Evolutionary conservation across 2,329 filamentous ascomycete species (phyloP), one percentile per base, ranked within the genome.

Genomic region (Penicillium sp.): DNA sequence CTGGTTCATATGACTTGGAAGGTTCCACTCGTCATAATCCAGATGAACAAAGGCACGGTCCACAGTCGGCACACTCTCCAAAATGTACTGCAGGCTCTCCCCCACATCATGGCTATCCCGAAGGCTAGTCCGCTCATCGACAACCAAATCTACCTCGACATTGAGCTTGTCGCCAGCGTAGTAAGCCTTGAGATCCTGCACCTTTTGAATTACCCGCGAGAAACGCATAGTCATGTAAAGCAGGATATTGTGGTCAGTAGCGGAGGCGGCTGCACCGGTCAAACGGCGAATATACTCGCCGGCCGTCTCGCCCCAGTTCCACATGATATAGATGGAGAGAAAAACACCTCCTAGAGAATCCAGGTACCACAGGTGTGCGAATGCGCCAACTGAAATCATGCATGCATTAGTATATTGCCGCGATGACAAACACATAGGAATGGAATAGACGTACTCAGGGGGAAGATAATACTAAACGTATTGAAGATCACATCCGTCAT

Each of bases 191-290:
- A 87, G 80, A 65, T 86, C 85, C 53, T 78, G 73, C 49, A 87
- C 85, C 63, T 74, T 88, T 69, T 86, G 87, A 69, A 97, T 96
- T 13, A 90, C 89, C 64, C 90, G 91, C 46, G 92, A 92, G 71
- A 96, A 96, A 21, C 93, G 89, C 90, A 96, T 96, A 1, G 92
- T 95, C 65, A 96, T 83, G 76, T 97, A 97, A 1, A 96, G 81
- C 23, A 96, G 76, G 47, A 96, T 85, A 70, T 95, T 96, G 29
- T 92, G 84, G n/a, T 80, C 55, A 64, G 83, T 81, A 21, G 78
- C 78, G 2, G 83, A 83, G n/a, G 85, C 85, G 2, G 83, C 79
- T 62, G 85, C 86, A 53, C 85, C 85, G 1, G 86, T 85, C 5
- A 87, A 77, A 25, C 86, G 77, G 77, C 82, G 84, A 14, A 87